phyloP scores from a whole-genome alignment of 768 basidiomycete species.

The Amanita subjunquillea region DNA sequence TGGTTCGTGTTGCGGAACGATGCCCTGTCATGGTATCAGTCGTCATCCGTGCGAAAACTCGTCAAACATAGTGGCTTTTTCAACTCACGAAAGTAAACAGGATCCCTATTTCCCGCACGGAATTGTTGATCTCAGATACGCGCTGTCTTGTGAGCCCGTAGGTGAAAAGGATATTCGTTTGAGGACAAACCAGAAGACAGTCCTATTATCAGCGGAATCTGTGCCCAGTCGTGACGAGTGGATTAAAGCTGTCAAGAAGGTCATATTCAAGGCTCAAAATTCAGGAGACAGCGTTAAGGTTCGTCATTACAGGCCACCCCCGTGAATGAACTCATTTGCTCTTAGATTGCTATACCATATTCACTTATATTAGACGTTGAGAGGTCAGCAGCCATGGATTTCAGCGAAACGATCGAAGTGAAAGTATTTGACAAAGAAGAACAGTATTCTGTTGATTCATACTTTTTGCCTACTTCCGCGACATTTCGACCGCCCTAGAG shows the following conservation, averaged over 20 bases:
- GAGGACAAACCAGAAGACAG: slow-evolving; percentile 70
- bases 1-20: slow-evolving; percentile 98
- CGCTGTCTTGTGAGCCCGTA: slow-evolving; percentile 75
- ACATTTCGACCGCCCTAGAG: slow-evolving; percentile 66
- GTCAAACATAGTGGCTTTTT: neutral
- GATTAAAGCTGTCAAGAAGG: slow-evolving; percentile 90
- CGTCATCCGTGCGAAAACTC: slow-evolving; percentile 59
- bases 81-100: slow-evolving; percentile 25
- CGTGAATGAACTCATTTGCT: slow-evolving; percentile 1
- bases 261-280: slow-evolving; percentile 94
- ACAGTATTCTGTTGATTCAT: slow-evolving; percentile 71
- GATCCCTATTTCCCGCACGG: slow-evolving; percentile 98
- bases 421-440: slow-evolving; percentile 82
- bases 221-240: slow-evolving; percentile 84
- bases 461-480: slow-evolving; percentile 94
- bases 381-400: slow-evolving; percentile 82
- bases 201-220: slow-evolving; percentile 69
- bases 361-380: slow-evolving; percentile 85
- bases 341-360: slow-evolving; percentile 87
- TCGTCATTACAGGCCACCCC: slow-evolving; percentile 4
- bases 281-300: slow-evolving; percentile 95
- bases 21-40: slow-evolving; percentile 93
- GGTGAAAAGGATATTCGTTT: slow-evolving; percentile 76
- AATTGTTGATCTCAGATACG: slow-evolving; percentile 91
- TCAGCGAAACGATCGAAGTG: slow-evolving; percentile 92